Percentiles rank a stretch among this genome's conserved stretches.
phyloP scores from a whole-genome alignment of 768 basidiomycete species.

The Pluteus cervinus region DNA sequence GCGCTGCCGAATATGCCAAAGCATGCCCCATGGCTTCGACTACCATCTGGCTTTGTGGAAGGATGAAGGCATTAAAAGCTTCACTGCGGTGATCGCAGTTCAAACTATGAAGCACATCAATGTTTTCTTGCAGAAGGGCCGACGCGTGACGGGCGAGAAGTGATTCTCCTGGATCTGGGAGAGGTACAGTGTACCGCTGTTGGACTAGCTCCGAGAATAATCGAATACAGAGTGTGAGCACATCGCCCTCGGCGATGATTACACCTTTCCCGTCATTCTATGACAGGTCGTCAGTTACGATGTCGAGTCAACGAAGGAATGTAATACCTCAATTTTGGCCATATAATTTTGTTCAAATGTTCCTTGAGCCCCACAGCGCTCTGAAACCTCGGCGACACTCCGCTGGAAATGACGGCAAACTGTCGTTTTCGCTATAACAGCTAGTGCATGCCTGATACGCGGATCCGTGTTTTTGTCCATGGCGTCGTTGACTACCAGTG shows the following conservation, averaged over 20 bases:
- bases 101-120: constrained; percentile 26
- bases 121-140: constrained; percentile 42
- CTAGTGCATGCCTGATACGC: constrained; percentile 48
- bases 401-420: constrained; percentile 49
- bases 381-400: constrained; percentile 46
- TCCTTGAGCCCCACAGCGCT: constrained; percentile 63
- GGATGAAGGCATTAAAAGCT: constrained; percentile 44
- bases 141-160: constrained; percentile 46
- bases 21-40: constrained; percentile 63
- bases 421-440: constrained; percentile 51
- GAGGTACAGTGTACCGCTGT: constrained; percentile 41
- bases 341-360: constrained; percentile 61
- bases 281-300: constrained; percentile 8
- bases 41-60: constrained; percentile 47
- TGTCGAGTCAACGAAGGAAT: constrained; percentile 8
- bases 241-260: constrained; percentile 51
- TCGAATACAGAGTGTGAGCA: constrained; percentile 48
- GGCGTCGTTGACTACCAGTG: constrained; percentile 27
- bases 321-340: constrained; percentile 43
- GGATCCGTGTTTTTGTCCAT: constrained; percentile 33
- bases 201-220: constrained; percentile 56
- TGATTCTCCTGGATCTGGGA: constrained; percentile 45
- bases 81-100: constrained; percentile 43
- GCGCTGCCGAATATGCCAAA: constrained; percentile 50
- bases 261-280: constrained; percentile 51